These are phyloP conservation scores for Plasmodium adleri DNA, from an alignment of 169 alveolate species.

Conservation along the genomic window DNA sequence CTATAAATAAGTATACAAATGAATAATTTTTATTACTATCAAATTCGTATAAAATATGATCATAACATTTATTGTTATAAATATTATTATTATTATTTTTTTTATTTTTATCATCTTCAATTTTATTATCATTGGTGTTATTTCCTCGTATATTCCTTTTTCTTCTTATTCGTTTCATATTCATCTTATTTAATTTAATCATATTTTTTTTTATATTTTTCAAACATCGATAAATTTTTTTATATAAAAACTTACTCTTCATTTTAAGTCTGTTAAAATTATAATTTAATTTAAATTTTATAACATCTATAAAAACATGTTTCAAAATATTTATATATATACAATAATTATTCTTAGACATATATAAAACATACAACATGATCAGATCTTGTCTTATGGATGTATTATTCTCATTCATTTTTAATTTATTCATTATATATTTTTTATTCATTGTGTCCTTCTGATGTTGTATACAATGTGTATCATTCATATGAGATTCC, in stretches of 20 bases:
- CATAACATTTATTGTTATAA: neutral
- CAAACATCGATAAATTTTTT: constrained; percentile 31
- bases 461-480: neutral
- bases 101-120: neutral
- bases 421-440: neutral
- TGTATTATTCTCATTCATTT: neutral
- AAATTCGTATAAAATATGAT: constrained; percentile 12
- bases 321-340: constrained; percentile 34
- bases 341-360: constrained; percentile 10
- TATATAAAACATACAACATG: constrained; percentile 32
- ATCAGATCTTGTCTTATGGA: constrained; percentile 54
- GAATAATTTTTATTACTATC: constrained; percentile 47
- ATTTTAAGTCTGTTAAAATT: constrained; percentile 33
- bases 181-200: neutral
- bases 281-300: constrained; percentile 37
- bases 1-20: constrained; percentile 44
- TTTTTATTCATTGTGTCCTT: neutral
- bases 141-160: neutral
- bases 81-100: neutral
- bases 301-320: constrained; percentile 19
- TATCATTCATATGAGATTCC: neutral
- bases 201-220: constrained; percentile 15
- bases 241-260: constrained; percentile 27
- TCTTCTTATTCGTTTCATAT: neutral
- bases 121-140: neutral